phyloP scores from a whole-genome alignment of 2,329 filamentous ascomycete genomes.

The Sporothrix curviconia region DNA sequence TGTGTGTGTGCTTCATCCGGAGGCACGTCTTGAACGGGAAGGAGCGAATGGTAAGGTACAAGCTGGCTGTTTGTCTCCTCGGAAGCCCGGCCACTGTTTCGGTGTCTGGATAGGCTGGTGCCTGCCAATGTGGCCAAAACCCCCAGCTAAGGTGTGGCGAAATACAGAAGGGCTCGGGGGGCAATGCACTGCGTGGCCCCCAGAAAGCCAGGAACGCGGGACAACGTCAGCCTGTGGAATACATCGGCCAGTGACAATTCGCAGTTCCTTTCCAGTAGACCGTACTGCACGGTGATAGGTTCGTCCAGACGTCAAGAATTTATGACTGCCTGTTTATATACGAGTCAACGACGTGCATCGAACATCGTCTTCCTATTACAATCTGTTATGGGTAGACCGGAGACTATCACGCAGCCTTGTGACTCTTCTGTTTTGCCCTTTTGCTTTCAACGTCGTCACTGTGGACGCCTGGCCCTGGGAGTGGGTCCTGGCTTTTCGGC shows the following conservation, averaged over 20 bases:
- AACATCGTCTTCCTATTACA: too few species aligned
- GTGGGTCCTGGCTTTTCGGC: too few species aligned
- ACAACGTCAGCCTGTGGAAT: background rate
- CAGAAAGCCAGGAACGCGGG: conserved; percentile 4
- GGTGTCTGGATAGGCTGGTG: background rate
- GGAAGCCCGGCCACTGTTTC: background rate
- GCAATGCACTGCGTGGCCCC: background rate
- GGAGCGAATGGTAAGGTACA: background rate
- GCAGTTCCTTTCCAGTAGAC: background rate
- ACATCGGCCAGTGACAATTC: background rate
- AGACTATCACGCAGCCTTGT: too few species aligned
- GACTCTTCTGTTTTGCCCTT: too few species aligned
- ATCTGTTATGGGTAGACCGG: too few species aligned
- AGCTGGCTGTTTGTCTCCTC: background rate
- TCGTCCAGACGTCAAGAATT: too few species aligned
- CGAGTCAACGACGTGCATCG: background rate
- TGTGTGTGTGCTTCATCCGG: background rate
- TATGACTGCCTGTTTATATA: background rate
- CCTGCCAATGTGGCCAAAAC: background rate
- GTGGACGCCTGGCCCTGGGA: too few species aligned
- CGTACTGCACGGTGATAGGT: background rate
- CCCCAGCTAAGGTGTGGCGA: background rate
- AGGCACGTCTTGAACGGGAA: conserved; percentile 8
- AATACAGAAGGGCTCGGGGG: background rate
- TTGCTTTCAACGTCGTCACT: too few species aligned